Evolutionary conservation across 371 early-diverging fungal species (phyloP).

Genomic region (Mucor racemosus): DNA sequence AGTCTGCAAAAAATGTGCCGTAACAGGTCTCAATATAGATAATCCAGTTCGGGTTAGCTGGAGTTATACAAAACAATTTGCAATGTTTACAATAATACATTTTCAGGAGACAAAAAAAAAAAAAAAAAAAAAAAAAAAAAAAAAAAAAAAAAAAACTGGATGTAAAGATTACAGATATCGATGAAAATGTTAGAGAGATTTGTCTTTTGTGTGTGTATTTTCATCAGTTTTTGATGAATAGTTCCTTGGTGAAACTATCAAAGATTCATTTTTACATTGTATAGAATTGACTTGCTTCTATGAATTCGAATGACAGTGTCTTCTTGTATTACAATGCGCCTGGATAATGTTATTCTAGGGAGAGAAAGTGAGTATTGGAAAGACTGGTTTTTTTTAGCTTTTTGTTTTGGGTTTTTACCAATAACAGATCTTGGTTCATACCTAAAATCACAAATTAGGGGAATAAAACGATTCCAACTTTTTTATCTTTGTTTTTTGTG

Average conservation of each 20-base stretch:
- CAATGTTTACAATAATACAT: not conserved
- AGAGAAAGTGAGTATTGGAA: not conserved
- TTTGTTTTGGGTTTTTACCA: not conserved
- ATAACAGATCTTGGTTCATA: slow-evolving; percentile 1
- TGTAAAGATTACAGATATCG: not conserved
- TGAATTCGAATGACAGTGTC: not conserved
- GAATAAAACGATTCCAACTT: not conserved
- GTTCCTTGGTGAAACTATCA: too few species aligned
- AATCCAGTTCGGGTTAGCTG: not conserved
- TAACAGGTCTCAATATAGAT: not conserved
- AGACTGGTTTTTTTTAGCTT: slow-evolving; percentile 5
- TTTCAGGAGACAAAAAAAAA: not conserved
- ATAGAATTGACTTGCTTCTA: not conserved
- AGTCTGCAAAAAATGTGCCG: not conserved
- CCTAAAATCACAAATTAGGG: slow-evolving; percentile 5
- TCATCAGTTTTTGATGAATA: too few species aligned
- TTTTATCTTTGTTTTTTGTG: not conserved
- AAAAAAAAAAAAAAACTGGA: not conserved
- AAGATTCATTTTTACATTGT: too few species aligned
- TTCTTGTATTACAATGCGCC: not conserved
- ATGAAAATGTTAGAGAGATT: not conserved
- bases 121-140: not conserved
- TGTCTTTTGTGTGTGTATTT: too few species aligned
- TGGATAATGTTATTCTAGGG: not conserved
- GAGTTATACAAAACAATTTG: not conserved